Conservation (phyloP, 192 early-diverging fungal species). For the Glomus cerebriforme region DNA sequence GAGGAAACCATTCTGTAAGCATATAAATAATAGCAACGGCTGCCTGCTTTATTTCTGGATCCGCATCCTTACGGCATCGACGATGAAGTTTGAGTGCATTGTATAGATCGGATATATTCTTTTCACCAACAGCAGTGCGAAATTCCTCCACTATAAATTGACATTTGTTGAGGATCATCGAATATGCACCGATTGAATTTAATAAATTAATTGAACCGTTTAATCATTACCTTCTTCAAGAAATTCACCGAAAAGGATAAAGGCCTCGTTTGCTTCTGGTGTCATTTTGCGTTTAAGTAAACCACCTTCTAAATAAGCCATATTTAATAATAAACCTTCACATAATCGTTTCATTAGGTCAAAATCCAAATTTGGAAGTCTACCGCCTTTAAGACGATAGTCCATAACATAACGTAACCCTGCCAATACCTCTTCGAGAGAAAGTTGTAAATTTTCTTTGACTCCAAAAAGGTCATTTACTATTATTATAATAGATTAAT, state of each 20-base stretch:
- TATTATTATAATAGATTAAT: not conserved
- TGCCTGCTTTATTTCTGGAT: constrained; percentile 70
- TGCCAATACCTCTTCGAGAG: constrained; percentile 78
- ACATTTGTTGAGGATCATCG: not conserved
- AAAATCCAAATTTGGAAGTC: constrained; percentile 77
- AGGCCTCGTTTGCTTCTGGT: constrained; percentile 81
- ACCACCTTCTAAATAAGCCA: constrained; percentile 63
- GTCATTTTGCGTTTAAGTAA: constrained; percentile 64
- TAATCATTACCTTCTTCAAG: constrained; percentile 71
- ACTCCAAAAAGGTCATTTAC: constrained; percentile 87
- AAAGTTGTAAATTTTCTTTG: constrained; percentile 64
- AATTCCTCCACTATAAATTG: constrained; percentile 77
- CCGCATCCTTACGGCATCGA: constrained; percentile 66
- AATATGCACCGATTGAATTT: not conserved
- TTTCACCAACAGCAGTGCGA: constrained; percentile 74
- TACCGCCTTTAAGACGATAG: constrained; percentile 84
- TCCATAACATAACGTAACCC: constrained; percentile 95
- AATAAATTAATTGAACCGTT: not conserved
- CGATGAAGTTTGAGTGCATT: constrained; percentile 77
- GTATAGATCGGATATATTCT: constrained; percentile 78
- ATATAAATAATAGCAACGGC: constrained; percentile 81
- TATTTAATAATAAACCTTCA: constrained; percentile 83
- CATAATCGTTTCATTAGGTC: constrained; percentile 85
- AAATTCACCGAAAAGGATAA: constrained; percentile 94
- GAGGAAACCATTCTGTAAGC: constrained; percentile 71